phyloP scores from a whole-genome alignment of 177 flowering plant genomes.

The Vitis hybrid region DNA sequence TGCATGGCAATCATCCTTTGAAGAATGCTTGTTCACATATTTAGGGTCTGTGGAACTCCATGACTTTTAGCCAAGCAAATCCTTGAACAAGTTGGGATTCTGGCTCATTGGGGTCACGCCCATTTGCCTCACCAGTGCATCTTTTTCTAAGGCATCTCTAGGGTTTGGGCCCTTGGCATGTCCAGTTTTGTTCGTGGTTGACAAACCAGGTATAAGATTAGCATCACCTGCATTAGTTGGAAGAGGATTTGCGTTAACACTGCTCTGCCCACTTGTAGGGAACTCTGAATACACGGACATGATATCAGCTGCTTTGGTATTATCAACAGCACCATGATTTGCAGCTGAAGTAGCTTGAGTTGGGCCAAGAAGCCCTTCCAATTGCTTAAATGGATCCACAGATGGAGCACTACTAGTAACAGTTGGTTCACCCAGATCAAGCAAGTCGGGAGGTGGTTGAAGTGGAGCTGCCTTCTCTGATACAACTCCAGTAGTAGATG shows the following conservation, averaged over 20 bases:
- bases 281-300: slow-evolving; percentile 49
- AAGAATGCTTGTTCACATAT: background rate
- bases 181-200: slow-evolving; percentile 18
- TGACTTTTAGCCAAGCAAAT: slow-evolving; percentile 67
- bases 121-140: slow-evolving; percentile 88
- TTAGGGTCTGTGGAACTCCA: background rate
- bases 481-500: slow-evolving; percentile 19
- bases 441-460: slow-evolving; percentile 80
- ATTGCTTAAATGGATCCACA: slow-evolving; percentile 76
- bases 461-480: slow-evolving; percentile 30
- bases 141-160: slow-evolving; percentile 73
- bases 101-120: slow-evolving; percentile 84
- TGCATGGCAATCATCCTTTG: background rate
- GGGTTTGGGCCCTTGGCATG: slow-evolving; percentile 68
- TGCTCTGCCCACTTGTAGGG: slow-evolving; percentile 33
- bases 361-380: slow-evolving; percentile 85
- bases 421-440: slow-evolving; percentile 75
- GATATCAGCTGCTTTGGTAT: slow-evolving; percentile 45
- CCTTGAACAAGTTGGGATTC: slow-evolving; percentile 90
- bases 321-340: slow-evolving; percentile 23
- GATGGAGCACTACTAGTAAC: slow-evolving; percentile 27
- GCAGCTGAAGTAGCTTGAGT: slow-evolving; percentile 23
- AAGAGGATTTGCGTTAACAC: slow-evolving; percentile 15
- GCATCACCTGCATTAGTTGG: slow-evolving; percentile 18
- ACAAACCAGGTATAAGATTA: slow-evolving; percentile 28